These are phyloP conservation scores for Cicer bijugum DNA, from an alignment of 306 rosid species.

Conservation along the genomic window DNA sequence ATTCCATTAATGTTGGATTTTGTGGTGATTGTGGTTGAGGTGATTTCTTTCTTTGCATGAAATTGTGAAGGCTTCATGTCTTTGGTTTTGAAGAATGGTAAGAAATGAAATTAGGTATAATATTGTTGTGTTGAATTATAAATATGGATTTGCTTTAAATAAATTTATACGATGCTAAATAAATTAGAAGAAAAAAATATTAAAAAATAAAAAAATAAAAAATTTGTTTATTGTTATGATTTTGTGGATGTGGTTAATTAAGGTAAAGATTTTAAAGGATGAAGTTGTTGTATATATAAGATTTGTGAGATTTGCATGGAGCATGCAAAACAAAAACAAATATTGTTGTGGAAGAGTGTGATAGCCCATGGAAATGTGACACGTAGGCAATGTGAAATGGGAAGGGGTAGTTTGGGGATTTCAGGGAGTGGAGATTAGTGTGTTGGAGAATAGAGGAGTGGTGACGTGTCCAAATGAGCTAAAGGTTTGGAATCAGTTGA, in stretches of 20 bases:
- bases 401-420: neutral
- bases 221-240: conserved; percentile 17
- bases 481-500: neutral
- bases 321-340: conserved; percentile 11
- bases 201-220: neutral
- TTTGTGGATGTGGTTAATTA: conserved; percentile 34
- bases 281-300: conserved; percentile 32
- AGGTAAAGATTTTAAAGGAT: conserved; percentile 10
- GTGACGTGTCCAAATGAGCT: neutral
- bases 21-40: neutral
- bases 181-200: neutral
- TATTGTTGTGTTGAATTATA: conserved; percentile 14
- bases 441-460: neutral
- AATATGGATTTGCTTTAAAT: conserved; percentile 38
- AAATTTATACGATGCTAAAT: neutral
- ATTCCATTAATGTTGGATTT: conserved; percentile 34
- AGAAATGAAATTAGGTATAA: conserved; percentile 9
- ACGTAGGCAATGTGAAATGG: neutral
- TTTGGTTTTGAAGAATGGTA: conserved; percentile 34
- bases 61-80: conserved; percentile 57
- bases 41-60: conserved; percentile 48
- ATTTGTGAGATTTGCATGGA: conserved; percentile 1
- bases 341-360: too few relatives aligned
- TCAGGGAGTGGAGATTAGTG: neutral
- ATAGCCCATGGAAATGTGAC: conserved; percentile 23